phyloP scores from a whole-genome alignment of 371 early-diverging fungal species.

The Mucor racemosus region DNA sequence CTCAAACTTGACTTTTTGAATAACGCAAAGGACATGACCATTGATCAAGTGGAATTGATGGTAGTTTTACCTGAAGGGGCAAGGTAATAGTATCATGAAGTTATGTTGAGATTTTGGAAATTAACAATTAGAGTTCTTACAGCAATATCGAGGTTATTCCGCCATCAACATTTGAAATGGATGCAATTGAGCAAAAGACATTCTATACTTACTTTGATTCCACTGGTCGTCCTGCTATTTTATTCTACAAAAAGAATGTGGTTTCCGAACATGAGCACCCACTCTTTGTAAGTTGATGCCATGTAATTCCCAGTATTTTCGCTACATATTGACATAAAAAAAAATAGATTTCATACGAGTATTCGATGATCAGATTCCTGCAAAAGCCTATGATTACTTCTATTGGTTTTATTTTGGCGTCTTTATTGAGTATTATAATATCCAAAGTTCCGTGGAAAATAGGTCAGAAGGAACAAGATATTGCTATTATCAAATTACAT shows the following conservation, averaged over 20 bases:
- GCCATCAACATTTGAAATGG: conserved; percentile 50
- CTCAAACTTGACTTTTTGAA: conserved; percentile 73
- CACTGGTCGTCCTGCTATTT: conserved; percentile 64
- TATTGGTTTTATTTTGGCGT: not conserved
- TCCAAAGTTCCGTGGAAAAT: conserved; percentile 1
- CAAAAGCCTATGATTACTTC: not conserved
- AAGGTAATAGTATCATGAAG: conserved; percentile 49
- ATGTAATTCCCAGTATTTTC: not conserved
- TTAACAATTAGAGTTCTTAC: not conserved
- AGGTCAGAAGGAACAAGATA: not conserved
- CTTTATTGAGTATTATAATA: not conserved
- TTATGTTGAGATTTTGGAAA: not conserved
- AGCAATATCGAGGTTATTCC: conserved; percentile 60
- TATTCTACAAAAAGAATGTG: conserved; percentile 62
- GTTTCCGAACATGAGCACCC: conserved; percentile 57
- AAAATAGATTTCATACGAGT: not conserved
- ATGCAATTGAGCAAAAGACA: conserved; percentile 39
- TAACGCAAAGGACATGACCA: conserved; percentile 60
- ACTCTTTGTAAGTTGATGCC: conserved; percentile 31
- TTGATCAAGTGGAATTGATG: conserved; percentile 65
- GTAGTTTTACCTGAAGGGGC: conserved; percentile 94
- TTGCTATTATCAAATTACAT: not conserved
- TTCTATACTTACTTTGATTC: conserved; percentile 73
- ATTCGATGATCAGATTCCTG: not conserved
- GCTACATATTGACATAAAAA: not conserved